Evolutionary conservation across 1,284 basidiomycete species (phyloP), one percentile per base, ranked within the genome.

Genomic region (Rhodotorula sp.): DNA sequence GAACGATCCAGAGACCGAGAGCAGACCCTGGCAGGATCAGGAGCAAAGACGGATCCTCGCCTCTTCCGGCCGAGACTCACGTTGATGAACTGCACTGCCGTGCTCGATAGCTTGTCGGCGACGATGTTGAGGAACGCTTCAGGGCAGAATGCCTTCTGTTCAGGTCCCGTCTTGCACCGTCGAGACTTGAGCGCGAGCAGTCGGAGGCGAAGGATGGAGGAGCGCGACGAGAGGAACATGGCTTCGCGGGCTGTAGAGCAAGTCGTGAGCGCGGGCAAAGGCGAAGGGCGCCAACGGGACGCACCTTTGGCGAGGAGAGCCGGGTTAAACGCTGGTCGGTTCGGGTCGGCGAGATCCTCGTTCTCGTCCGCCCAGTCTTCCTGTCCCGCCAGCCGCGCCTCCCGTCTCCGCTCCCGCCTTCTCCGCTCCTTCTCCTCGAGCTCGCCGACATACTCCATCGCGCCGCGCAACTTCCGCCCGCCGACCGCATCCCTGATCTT

Each of bases 41-140:
- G 9, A 15, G 39, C 39, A 44, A 13, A 15, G 13, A 44, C 39
- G 39, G 39, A 15, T 44, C 9, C 19, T 44, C 39, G 39, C 13
- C 39, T 44, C 39, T 44, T 44, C 39, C 39, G 39, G 39, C 39
- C 39, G 39, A 44, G 8, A 39, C 76, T 54, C 59, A 81, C 80
- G 68, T 82, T 97, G 84, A 99, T 95, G 82, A 99, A 99, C 90
- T 98, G 94, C 3, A 94, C 89, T 1, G 92, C 91, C 0, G 94
- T 98, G 79, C 94, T 91, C 0, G 95, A 93, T 47, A 99, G 85
- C 82, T 99, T 98, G 81, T 98, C 93, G 4, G 95, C 92, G 17
- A 99, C 93, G 39, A 96, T 92, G 76, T 94, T 90, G 70, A 99
- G 84, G 85, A 99, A 99, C 0, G 91, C 90, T 80, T 99, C 96